Conservation (phyloP, 148 eudicot species). For the Rheum nobile region DNA sequence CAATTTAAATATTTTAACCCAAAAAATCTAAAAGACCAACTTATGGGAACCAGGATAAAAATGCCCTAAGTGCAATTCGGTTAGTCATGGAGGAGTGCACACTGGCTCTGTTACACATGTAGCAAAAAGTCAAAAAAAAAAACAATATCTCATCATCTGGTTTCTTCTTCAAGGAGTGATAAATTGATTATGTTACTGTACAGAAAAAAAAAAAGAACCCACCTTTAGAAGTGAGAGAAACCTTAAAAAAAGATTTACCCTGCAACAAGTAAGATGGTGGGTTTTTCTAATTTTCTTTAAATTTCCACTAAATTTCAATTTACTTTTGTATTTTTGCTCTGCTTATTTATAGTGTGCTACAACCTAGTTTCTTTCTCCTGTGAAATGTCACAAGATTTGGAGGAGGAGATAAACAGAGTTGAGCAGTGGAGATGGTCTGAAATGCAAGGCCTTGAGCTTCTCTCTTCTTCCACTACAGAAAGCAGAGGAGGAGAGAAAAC, state of each 20-base stretch:
- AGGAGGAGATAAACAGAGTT: constrained; percentile 39
- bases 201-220: neutral
- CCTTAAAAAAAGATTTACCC: neutral
- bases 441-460: constrained; percentile 75
- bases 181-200: neutral
- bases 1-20: too few species aligned
- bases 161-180: neutral
- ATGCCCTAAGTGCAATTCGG: neutral
- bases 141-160: neutral
- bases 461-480: constrained; percentile 15
- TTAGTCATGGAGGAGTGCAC: neutral
- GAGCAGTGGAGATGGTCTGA: constrained; percentile 94
- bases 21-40: too few species aligned
- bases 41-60: too few species aligned
- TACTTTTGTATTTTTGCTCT: neutral
- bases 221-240: neutral
- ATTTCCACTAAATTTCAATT: neutral
- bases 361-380: neutral
- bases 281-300: neutral
- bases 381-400: constrained; percentile 6
- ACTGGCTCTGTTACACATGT: neutral
- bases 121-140: neutral
- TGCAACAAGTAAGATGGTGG: neutral
- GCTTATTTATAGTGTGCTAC: neutral
- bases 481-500: neutral